Evolutionary conservation across 176 grass and related monocot species (phyloP).

Genomic region (barley (Hordeum vulgare)): MorexV3_pseudomolecules_assembly NC_058522.1:416896289-416896788

Average conservation of each 20-base stretch:
- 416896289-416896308: background rate
- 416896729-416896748: background rate
- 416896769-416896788: constrained; percentile 16
- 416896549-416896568: constrained; percentile 5
- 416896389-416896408: too few relatives aligned
- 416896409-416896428: too few relatives aligned
- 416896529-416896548: background rate
- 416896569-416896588: background rate
- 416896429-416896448: too few relatives aligned
- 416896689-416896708: background rate
- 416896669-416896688: background rate
- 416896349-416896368: too few relatives aligned
- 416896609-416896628: too few relatives aligned
- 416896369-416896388: too few relatives aligned
- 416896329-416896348: background rate
- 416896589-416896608: background rate
- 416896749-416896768: background rate
- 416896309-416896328: background rate
- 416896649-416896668: constrained; percentile 8
- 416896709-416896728: background rate
- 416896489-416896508: too few relatives aligned
- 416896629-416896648: background rate
- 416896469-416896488: too few relatives aligned
- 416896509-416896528: too few relatives aligned
- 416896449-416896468: too few relatives aligned